These are phyloP conservation scores for Dovyalis caffra DNA, from an alignment of 345 rosid species.

Conservation along the genomic window DNA sequence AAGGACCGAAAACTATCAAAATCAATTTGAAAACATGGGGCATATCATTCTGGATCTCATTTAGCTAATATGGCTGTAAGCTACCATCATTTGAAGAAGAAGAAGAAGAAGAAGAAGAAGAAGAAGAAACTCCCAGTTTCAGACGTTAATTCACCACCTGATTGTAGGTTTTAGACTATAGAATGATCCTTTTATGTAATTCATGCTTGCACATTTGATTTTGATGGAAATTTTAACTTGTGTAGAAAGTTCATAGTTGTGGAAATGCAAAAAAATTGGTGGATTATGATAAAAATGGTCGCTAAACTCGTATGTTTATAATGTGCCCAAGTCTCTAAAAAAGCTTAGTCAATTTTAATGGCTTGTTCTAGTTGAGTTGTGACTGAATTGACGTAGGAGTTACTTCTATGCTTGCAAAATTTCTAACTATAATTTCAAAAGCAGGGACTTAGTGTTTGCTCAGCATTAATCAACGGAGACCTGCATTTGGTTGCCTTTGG, in stretches of 20 bases:
- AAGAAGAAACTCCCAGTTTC: background rate
- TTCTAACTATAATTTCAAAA: slow-evolving; percentile 15
- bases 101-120: background rate
- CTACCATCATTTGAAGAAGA: background rate
- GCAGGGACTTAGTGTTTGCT: slow-evolving; percentile 91
- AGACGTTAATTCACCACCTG: background rate
- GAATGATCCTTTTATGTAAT: background rate
- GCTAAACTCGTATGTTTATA: too few species aligned
- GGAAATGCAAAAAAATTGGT: background rate
- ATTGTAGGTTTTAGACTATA: background rate
- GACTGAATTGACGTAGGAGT: background rate
- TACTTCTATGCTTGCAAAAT: slow-evolving; percentile 2
- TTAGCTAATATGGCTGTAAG: background rate
- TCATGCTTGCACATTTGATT: background rate
- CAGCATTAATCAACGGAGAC: slow-evolving; percentile 62
- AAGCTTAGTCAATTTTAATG: background rate
- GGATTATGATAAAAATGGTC: background rate
- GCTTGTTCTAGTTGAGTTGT: background rate
- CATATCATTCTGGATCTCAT: background rate
- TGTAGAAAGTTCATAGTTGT: background rate
- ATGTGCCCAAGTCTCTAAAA: background rate
- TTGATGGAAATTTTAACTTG: background rate
- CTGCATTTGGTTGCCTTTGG: slow-evolving; percentile 87
- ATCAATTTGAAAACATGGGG: background rate
- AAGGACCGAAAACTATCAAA: background rate